These are phyloP conservation scores for Gracilaria caudata DNA, from an alignment of 23 red algal species.

Conservation along the genomic window DNA sequence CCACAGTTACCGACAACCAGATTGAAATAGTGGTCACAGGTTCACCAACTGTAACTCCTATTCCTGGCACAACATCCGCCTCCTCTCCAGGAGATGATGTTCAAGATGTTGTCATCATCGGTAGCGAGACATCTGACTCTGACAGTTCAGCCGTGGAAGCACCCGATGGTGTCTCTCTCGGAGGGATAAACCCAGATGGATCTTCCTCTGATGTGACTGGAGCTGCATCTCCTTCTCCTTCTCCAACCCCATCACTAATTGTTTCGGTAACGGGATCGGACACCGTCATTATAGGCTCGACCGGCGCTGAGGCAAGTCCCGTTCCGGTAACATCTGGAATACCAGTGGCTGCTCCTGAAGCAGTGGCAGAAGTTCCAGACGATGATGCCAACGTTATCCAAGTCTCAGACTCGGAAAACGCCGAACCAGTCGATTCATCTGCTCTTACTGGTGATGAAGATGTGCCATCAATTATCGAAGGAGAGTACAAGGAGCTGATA, in stretches of 20 bases:
- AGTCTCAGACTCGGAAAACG: slow-evolving; percentile 25
- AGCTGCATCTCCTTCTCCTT: background rate
- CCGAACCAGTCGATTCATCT: slow-evolving; percentile 18
- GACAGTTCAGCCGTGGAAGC: slow-evolving; percentile 1
- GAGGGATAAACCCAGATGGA: background rate
- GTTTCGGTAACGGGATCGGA: slow-evolving; percentile 21
- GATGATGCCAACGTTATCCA: slow-evolving; percentile 13
- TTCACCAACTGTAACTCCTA: slow-evolving; percentile 13
- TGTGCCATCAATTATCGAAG: slow-evolving; percentile 32
- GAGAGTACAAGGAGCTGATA: slow-evolving; percentile 59
- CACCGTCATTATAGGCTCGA: background rate
- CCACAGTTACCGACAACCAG: slow-evolving; percentile 12
- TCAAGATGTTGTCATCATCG: slow-evolving; percentile 2
- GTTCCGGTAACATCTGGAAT: slow-evolving; percentile 12
- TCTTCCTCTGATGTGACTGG: background rate
- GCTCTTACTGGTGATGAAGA: slow-evolving; percentile 23
- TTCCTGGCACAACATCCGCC: background rate
- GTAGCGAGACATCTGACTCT: background rate
- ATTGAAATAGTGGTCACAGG: slow-evolving; percentile 22
- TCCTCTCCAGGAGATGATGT: slow-evolving; percentile 11
- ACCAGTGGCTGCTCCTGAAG: slow-evolving; percentile 26
- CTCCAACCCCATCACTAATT: background rate
- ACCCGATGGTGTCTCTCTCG: slow-evolving; percentile 23
- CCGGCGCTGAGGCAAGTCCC: slow-evolving; percentile 13
- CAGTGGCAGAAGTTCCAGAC: slow-evolving; percentile 23